A percentile compares a stretch with the other conserved stretches of the same genome.
Evolutionary conservation across 371 early-diverging fungal species (phyloP).

Genomic region (Mucor piriformis): DNA sequence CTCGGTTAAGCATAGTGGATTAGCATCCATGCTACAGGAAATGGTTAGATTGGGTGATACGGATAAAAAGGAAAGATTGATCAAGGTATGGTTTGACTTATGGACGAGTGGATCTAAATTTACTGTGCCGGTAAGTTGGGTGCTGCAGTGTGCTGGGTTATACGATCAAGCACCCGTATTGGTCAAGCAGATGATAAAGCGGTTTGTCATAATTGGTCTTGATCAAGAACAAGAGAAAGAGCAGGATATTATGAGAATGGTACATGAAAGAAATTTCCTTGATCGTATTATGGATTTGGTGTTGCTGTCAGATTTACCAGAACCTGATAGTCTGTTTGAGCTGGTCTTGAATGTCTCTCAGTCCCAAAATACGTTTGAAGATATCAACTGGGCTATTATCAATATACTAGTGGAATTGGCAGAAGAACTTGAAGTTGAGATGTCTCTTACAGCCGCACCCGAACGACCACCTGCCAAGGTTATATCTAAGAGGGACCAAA

Average conservation of each 20-base stretch:
- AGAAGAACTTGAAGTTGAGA: constrained; percentile 29
- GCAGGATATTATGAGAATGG: background rate
- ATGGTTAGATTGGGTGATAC: constrained; percentile 33
- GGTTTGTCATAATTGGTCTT: constrained; percentile 26
- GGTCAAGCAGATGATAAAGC: constrained; percentile 38
- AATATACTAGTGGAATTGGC: constrained; percentile 26
- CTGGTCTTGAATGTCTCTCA: constrained; percentile 19
- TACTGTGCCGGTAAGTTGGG: constrained; percentile 37
- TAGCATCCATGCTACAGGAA: constrained; percentile 36
- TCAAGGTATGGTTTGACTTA: constrained; percentile 29
- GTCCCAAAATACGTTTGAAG: constrained; percentile 2
- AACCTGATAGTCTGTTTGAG: constrained; percentile 37
- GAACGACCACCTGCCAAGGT: background rate
- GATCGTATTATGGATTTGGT: constrained; percentile 39
- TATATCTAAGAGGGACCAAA: background rate
- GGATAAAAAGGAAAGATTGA: constrained; percentile 24
- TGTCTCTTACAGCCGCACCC: background rate
- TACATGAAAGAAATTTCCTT: constrained; percentile 11
- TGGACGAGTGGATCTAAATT: constrained; percentile 30
- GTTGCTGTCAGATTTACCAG: constrained; percentile 39
- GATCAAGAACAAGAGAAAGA: background rate
- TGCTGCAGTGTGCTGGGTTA: constrained; percentile 39
- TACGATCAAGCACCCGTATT: constrained; percentile 46
- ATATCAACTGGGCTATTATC: constrained; percentile 17
- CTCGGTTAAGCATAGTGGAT: constrained; percentile 28